These are phyloP conservation scores for Passalora sequoiae DNA, from an alignment of 2,329 filamentous ascomycete species.

Conservation along the genomic window DNA sequence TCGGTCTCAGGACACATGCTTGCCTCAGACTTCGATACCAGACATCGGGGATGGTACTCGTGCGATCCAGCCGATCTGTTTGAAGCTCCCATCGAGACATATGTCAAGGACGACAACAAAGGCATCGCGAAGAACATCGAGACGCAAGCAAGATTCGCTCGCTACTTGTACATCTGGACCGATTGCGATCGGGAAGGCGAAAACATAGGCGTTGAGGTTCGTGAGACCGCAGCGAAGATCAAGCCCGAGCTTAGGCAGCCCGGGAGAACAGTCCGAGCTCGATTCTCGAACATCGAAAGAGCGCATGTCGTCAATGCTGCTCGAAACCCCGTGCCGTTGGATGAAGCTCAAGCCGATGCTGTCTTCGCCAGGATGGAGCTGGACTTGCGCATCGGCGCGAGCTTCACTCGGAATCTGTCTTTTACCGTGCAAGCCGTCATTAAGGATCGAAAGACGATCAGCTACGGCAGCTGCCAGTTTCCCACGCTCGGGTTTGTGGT, in stretches of 20 bases:
- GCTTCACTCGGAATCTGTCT: constrained; percentile 85
- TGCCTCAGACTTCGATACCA: constrained; percentile 66
- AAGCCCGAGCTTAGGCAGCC: constrained; percentile 59
- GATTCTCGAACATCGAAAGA: constrained; percentile 93
- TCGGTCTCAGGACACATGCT: constrained; percentile 86
- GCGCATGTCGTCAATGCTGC: constrained; percentile 87
- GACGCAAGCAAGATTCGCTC: constrained; percentile 65
- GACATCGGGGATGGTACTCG: constrained; percentile 73
- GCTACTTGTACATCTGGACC: constrained; percentile 89
- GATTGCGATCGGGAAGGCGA: constrained; percentile 98
- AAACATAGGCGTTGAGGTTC: constrained; percentile 89
- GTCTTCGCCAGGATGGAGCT: constrained; percentile 86
- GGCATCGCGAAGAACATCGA: constrained; percentile 80
- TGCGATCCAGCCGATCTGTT: constrained; percentile 78
- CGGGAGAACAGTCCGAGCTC: constrained; percentile 70
- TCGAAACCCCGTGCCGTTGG: constrained; percentile 67
- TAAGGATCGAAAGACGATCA: constrained; percentile 58
- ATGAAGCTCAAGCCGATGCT: constrained; percentile 80
- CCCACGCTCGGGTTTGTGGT: constrained; percentile 96
- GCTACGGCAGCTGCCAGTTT: constrained; percentile 74
- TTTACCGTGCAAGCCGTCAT: constrained; percentile 69
- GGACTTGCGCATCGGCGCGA: constrained; percentile 84
- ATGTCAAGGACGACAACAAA: constrained; percentile 68
- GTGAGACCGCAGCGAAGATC: constrained; percentile 67
- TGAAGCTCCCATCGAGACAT: constrained; percentile 66